Base-by-base conservation (phyloP, 2,329 filamentous ascomycete species). In the Alternaria arborescens region DNA sequence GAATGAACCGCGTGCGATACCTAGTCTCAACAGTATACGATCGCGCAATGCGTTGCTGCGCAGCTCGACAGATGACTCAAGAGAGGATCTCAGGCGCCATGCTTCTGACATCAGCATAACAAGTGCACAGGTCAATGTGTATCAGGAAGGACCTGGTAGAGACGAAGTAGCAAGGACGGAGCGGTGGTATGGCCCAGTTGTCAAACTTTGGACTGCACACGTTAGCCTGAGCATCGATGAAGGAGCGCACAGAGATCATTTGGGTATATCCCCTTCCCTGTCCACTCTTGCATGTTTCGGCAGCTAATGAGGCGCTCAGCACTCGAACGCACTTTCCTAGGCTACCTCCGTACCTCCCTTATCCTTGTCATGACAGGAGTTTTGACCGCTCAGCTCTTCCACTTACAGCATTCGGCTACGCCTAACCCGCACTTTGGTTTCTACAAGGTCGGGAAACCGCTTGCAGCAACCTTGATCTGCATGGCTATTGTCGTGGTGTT, bases 281-380 rank as follows among this genome's bases (percentile, higher is more conserved):
- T 11, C 6, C 16, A 6, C 38, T 8, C n/a, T 20, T 52, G 26
- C 24, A 28, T 20, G 8, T 8, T 47, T 24, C 41, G 60, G 10
- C 32, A 56, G 50, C 69, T 59, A 46, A 47, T 8, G 8, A 16
- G 3, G 30, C 43, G 1, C 40, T 40, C 69, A 92, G 90, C 91
- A 38, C 85, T 92, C 55, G 90, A 93, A 77, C 83, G 90, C 58
- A 93, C 90, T 18, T 93, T 89, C 72, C 85, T 93, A 18, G 89
- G 85, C 30, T 93, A 92, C 75, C 83, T 92, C 30, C 86, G 90
- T 20, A 93, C 90, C 2, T 91, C 89, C 0, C 78, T 91, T 38
- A 83, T 86, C n/a, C 81, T 92, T 40, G 88, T 89, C 14, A 89
- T 91, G 79, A 80, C 88, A 20, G 89, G 89, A 18, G 86, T 90